Percentiles rank a stretch among this genome's conserved stretches.
Evolutionary conservation across 257 asterid species (phyloP).

Genomic region (Verbena officinalis): DNA sequence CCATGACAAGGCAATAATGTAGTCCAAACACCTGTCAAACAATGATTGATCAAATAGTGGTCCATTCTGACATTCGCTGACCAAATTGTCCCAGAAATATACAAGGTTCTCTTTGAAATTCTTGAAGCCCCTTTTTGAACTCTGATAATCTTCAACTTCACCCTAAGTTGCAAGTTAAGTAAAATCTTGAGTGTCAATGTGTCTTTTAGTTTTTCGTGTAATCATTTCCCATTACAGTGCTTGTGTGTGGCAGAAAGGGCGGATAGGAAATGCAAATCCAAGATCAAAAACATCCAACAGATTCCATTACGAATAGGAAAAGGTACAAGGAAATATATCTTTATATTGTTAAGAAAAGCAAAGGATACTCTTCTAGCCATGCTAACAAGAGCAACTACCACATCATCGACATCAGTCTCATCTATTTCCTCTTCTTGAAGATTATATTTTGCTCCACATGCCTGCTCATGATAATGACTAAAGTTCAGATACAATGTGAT

Average conservation of each 20-base stretch:
- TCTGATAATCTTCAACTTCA: conserved; percentile 92
- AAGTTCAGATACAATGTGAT: conserved; percentile 20
- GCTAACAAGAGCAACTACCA: conserved; percentile 88
- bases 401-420: conserved; percentile 86
- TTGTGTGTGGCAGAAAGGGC: conserved; percentile 16
- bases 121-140: conserved; percentile 85
- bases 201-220: conserved; percentile 7
- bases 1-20: conserved; percentile 98
- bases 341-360: neutral
- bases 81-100: conserved; percentile 87
- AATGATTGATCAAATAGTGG: conserved; percentile 86
- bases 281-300: conserved; percentile 7
- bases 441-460: conserved; percentile 85
- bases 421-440: conserved; percentile 71
- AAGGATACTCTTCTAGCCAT: conserved; percentile 86
- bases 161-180: conserved; percentile 61
- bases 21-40: conserved; percentile 92
- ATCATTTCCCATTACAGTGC: conserved; percentile 5
- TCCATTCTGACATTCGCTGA: conserved; percentile 88
- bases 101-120: conserved; percentile 88
- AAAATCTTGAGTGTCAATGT: conserved; percentile 29
- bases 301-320: neutral
- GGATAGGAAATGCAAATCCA: conserved; percentile 1
- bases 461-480: conserved; percentile 50
- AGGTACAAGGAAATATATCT: conserved; percentile 4